phyloP scores from a whole-genome alignment of 805 yeast species.

The Starmerella lactis-condensi region DNA sequence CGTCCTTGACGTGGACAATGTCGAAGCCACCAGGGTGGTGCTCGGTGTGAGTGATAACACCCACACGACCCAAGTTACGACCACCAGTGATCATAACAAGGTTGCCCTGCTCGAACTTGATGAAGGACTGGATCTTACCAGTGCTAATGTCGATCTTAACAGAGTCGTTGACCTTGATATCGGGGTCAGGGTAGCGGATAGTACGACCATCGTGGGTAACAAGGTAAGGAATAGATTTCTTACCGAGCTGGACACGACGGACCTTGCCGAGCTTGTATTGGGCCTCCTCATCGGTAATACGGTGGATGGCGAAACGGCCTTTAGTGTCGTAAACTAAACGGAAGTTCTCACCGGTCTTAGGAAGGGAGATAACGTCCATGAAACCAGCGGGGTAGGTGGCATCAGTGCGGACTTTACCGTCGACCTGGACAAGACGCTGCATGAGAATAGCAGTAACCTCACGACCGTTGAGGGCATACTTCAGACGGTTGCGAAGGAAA shows the following conservation, averaged over 20 bases:
- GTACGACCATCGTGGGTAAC: conserved; percentile 99
- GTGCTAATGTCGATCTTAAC: conserved; percentile 91
- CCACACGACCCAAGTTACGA: conserved; percentile 96
- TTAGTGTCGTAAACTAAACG: conserved; percentile 95
- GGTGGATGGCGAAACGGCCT: conserved; percentile 99
- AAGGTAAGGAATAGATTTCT: conserved; percentile 94
- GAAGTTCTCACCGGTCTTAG: conserved; percentile 98
- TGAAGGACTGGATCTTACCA: conserved; percentile 78
- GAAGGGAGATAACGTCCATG: conserved; percentile 96
- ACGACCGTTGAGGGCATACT: conserved; percentile 97
- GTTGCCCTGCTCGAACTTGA: conserved; percentile 85
- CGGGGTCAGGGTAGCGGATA: conserved; percentile 98
- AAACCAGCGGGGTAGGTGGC: conserved; percentile 98
- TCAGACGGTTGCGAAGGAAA: conserved; percentile 94
- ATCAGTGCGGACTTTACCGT: conserved; percentile 98
- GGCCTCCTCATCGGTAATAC: conserved; percentile 98
- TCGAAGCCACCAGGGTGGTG: conserved; percentile 98
- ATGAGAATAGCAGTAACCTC: conserved; percentile 95
- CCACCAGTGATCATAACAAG: conserved; percentile 92
- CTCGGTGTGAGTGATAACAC: conserved; percentile 90
- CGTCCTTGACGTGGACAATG: conserved; percentile 89
- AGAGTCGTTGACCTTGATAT: conserved; percentile 90
- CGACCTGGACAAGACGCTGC: conserved; percentile 97
- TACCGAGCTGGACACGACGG: conserved; percentile 94
- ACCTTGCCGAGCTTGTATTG: conserved; percentile 96